Evolutionary conservation across 2,329 filamentous ascomycete species (phyloP).

Genomic region (Ambrosiella xylebori): DNA sequence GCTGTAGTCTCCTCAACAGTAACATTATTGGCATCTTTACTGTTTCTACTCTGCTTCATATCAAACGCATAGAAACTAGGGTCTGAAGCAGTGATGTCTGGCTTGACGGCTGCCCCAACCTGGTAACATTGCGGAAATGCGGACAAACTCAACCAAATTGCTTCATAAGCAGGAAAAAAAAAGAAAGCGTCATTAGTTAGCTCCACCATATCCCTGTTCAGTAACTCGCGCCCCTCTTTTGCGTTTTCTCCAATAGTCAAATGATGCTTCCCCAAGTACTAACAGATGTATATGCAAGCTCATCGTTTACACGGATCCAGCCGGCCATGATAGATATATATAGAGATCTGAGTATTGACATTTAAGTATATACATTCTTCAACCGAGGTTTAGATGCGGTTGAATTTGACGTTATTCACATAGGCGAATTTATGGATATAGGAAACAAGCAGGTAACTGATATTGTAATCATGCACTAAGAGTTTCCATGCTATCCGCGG

Average conservation of each 20-base stretch:
- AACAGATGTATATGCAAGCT: neutral
- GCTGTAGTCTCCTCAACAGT: too few species aligned
- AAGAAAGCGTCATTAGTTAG: neutral
- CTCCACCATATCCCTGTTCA: neutral
- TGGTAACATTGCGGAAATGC: too few species aligned
- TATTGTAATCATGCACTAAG: neutral
- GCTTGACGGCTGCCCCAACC: too few species aligned
- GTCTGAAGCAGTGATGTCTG: too few species aligned
- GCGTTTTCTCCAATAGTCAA: neutral
- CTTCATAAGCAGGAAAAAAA: neutral
- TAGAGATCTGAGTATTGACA: neutral
- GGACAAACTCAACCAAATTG: neutral
- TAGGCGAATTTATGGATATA: neutral
- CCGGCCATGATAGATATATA: neutral
- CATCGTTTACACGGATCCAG: neutral
- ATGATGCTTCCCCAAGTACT: neutral
- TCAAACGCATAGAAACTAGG: too few species aligned
- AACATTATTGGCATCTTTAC: too few species aligned
- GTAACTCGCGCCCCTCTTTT: neutral
- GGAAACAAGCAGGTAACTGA: neutral
- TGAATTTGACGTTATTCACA: neutral
- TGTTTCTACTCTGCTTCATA: too few species aligned
- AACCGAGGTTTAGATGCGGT: neutral
- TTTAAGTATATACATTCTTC: neutral
- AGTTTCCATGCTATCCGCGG: neutral